Percentiles rank a stretch among this genome's conserved stretches.
Conservation (phyloP, 2,329 filamentous ascomycete species). For the Monilinia polystroma region DNA sequence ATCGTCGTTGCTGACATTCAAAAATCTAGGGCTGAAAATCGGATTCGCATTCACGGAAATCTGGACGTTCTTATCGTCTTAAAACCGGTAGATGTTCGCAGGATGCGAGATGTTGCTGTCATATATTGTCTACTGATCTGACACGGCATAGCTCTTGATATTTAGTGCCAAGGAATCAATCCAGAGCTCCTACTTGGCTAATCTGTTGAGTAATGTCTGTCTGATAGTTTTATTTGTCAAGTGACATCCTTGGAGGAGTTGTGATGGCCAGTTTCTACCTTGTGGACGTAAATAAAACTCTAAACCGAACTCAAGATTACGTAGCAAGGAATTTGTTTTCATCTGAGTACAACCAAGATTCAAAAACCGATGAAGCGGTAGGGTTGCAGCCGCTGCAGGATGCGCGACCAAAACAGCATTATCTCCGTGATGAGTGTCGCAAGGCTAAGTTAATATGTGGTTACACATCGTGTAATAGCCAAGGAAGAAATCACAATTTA, state of each 20-base stretch:
- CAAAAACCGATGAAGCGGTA: not conserved
- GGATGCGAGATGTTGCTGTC: not conserved
- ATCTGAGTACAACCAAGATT: not conserved
- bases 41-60: not conserved
- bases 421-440: not conserved
- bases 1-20: not conserved
- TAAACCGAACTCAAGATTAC: not conserved
- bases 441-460: not conserved
- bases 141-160: not conserved
- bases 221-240: not conserved
- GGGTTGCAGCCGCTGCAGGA: constrained; percentile 8
- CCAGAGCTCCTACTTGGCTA: not conserved
- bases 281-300: not conserved
- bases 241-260: not conserved
- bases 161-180: not conserved
- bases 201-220: not conserved
- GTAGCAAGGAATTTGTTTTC: not conserved
- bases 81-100: not conserved
- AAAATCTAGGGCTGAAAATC: not conserved
- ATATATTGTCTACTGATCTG: not conserved
- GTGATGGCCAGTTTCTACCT: not conserved
- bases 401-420: not conserved
- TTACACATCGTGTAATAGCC: constrained; percentile 1
- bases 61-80: not conserved
- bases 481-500: too few relatives aligned